Evolutionary conservation across 2,329 filamentous ascomycete genomes (phyloP), one percentile per base, ranked within the genome.

Genomic region (Escovopsis weberi): DNA sequence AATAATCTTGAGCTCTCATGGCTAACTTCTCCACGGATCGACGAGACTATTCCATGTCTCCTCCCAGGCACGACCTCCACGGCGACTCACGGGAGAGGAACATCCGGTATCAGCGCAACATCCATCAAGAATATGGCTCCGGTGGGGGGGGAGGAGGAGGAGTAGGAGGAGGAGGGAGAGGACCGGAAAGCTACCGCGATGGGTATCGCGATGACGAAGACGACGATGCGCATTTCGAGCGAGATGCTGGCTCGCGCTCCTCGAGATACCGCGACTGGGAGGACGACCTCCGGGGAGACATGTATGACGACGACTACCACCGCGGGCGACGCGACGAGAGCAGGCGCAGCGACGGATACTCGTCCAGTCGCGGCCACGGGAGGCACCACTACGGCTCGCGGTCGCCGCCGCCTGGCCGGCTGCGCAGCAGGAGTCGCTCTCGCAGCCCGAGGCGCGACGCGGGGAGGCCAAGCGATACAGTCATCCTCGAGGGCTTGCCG

Each of bases 401-500:
- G 33, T 59, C 58, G 7, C 55, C 51, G 2, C 51, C 28, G 28
- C 28, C 28, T 32, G 11, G 28, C 11, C 38, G 50, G 53, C 23
- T 48, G 52, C 48, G 52, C 34, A 56, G 55, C 41, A 50, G 57
- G 35, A 60, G 58, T 44, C 54, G 55, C 9, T 64, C 61, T 26
- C 53, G 50, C 26, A 64, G 59, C 44, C 62, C 55, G 32, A 55
- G 48, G 32, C 57, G 56, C 39, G 61, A 64, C 38, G 60, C 63
- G 26, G 64, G 64, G 39, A 53, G 51, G 44, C 68, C 69, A 30
- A 70, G 62, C 48, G 64, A 70, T 47, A 73, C 68, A 32, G 61
- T 76, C 41, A 72, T 76, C 42, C 59, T 77, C 37, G 72, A 77
- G 51, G 70, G 71, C 42, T 51, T 76, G 43, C 68, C 70, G 30